These are phyloP conservation scores for Mycosphaerella arachidis DNA, from an alignment of 2,329 filamentous ascomycete species.

Conservation along the genomic window DNA sequence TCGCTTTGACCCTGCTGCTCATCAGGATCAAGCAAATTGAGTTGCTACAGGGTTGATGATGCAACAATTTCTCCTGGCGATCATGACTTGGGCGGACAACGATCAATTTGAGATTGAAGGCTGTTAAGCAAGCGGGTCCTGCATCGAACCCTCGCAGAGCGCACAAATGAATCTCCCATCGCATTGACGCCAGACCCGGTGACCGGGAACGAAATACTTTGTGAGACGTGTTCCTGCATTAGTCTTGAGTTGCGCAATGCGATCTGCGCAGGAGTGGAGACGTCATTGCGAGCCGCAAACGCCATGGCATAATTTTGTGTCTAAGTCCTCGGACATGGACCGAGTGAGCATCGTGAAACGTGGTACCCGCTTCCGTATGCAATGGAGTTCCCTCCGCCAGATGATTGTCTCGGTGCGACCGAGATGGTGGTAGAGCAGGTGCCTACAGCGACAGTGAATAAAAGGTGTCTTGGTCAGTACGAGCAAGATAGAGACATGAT, in stretches of 20 bases:
- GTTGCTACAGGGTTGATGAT: background rate
- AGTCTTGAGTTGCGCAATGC: slow-evolving; percentile 27
- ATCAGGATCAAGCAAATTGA: slow-evolving; percentile 2
- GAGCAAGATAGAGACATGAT: background rate
- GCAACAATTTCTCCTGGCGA: background rate
- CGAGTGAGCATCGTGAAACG: slow-evolving; percentile 21
- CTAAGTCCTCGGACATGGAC: slow-evolving; percentile 18
- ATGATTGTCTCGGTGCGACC: slow-evolving; percentile 18
- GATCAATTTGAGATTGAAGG: background rate
- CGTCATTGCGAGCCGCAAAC: slow-evolving; percentile 16
- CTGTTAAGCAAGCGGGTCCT: background rate
- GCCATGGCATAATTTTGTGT: slow-evolving; percentile 20
- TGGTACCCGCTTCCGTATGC: slow-evolving; percentile 22
- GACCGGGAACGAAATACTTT: slow-evolving; percentile 14
- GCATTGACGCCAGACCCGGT: slow-evolving; percentile 19
- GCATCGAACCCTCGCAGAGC: background rate
- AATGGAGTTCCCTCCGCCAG: slow-evolving; percentile 12
- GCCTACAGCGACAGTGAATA: background rate
- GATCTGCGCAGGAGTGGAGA: slow-evolving; percentile 19
- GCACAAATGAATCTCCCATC: background rate
- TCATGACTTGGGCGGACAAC: slow-evolving; percentile 2
- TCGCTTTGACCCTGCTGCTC: background rate
- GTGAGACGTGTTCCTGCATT: slow-evolving; percentile 30
- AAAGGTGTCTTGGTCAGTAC: background rate
- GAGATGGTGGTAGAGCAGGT: slow-evolving; percentile 13